phyloP scores from a whole-genome alignment of 1,284 basidiomycete genomes.

The Athelia psychrophila region DNA sequence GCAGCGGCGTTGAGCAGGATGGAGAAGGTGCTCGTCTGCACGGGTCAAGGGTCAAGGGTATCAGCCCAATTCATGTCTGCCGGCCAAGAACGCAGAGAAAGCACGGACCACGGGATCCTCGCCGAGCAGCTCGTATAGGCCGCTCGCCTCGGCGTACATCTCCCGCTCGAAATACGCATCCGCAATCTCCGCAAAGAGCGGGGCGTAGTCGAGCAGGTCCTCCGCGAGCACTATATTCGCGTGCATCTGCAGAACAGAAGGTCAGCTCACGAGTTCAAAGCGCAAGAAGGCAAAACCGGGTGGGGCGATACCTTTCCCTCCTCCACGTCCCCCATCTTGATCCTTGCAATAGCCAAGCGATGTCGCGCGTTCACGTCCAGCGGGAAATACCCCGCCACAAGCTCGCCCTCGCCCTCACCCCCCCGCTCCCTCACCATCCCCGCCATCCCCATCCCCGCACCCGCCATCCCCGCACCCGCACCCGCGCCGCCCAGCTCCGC shows the following conservation, averaged over 20 bases:
- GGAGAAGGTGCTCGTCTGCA: slow-evolving; percentile 66
- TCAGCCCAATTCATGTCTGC: neutral
- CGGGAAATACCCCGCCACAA: slow-evolving; percentile 55
- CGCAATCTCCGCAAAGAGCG: slow-evolving; percentile 80
- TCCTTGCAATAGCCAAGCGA: slow-evolving; percentile 82
- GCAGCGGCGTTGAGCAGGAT: slow-evolving; percentile 69
- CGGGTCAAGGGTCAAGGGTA: neutral
- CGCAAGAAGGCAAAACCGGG: slow-evolving; percentile 17
- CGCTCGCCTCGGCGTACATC: slow-evolving; percentile 73
- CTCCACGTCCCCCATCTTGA: slow-evolving; percentile 77
- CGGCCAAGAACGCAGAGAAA: slow-evolving; percentile 3
- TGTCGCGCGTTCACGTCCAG: slow-evolving; percentile 84
- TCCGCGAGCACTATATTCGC: slow-evolving; percentile 68
- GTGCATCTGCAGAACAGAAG: slow-evolving; percentile 58
- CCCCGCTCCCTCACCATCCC: slow-evolving; percentile 11
- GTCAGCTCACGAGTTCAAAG: slow-evolving; percentile 2
- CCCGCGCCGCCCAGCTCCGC: slow-evolving; percentile 8
- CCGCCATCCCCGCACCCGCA: slow-evolving; percentile 19
- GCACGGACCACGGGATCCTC: slow-evolving; percentile 64
- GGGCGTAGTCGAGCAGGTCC: slow-evolving; percentile 73
- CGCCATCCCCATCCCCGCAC: slow-evolving; percentile 14
- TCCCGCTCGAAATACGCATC: slow-evolving; percentile 79
- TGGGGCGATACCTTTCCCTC: slow-evolving; percentile 86
- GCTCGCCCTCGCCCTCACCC: slow-evolving; percentile 32
- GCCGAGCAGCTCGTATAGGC: slow-evolving; percentile 75